Base-by-base conservation (phyloP, 352 stramenopile genomes). In the Aphanomyces stellatus region DNA sequence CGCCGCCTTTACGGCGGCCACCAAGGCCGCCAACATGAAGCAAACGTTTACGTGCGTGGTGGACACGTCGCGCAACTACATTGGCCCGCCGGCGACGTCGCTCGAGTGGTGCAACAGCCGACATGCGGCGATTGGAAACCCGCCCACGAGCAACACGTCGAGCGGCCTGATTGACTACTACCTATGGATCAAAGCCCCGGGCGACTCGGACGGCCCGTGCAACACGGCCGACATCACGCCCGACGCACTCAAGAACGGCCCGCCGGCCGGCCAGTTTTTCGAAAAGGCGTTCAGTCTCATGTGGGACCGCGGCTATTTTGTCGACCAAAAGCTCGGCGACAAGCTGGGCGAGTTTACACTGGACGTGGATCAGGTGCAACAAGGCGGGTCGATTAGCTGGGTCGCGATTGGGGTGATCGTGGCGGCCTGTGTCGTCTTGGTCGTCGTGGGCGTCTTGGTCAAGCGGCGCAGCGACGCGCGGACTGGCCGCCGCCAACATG, bases 261-360 rank as follows among this genome's bases (percentile, higher is more conserved):
- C 79, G 5, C 71, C 62, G 0, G 77, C 80, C 7, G 80, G 82
- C 1, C 24, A 67, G 11, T 90, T 90, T 69, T 88, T 85, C 59
- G 46, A 71, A 13, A 76, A 87, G 2, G 69, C 67, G n/a, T 88
- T 90, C 53, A 68, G 72, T 56, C 19, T 66, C 22, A 73, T 90
- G 19, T 90, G 82, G 82, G 74, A 90, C 66, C 72, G 87, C 62
- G 82, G 82, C 2, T 87, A 80, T 71, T 88, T 87, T 42, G 80
- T 88, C n/a, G 69, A 72, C n/a, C 41, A 59, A 34, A 59, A 66
- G 62, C 43, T 60, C 10, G 22, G 22, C 2, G 34, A 40, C 48
- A 60, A 51, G 24, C 17, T 60, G 2, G 28, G 30, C 48, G 15
- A 34, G 34, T 69, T 51, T 24, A 35, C 55, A 35, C 19, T 51